Evolutionary conservation across 371 early-diverging fungal species (phyloP), one percentile per base, ranked within the genome.

Genomic region (Actinomortierella wolfii): DNA sequence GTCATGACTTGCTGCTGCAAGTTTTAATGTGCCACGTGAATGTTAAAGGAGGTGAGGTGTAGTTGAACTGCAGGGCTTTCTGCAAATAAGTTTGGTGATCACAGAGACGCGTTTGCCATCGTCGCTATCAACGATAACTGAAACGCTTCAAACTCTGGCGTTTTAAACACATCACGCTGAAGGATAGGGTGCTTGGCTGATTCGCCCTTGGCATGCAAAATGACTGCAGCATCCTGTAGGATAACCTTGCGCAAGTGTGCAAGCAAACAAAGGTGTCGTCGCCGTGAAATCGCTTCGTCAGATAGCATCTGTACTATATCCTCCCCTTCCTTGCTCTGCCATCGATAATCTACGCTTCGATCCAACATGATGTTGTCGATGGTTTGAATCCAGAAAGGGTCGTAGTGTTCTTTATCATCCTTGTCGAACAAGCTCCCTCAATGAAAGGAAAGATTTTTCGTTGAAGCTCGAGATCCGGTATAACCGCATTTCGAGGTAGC

Each of bases 151-250:
- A 52, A 39, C 6, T 52, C 52, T n/a, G 40, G 40, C 15, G 52
- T 28, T 2, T 4, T 28, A 29, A 51, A 51, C 29, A 51, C 40
- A 6, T 7, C 5, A n/a, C 40, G 52, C 40, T 52, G 20, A n/a
- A 52, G 18, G 11, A 20, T 18, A 14, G 52, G 40, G 18, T 52
- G 52, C 40, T 39, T 26, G 40, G 39, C 17, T 3, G 52, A 1
- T 21, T 13, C n/a, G 15, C 20, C 34, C 13, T 39, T 20, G n/a
- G 17, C 40, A 7, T 20, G n/a, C 34, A 52, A 21, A 14, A 52
- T 29, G 52, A 52, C 40, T 11, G 52, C 40, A n/a, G 52, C 52
- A 40, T 52, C 52, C 40, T 52, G 52, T 20, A 52, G 34, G 34
- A 52, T 21, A 4, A 52, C 52, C 20, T 52, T 52, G 20, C 34